A percentile compares a stretch with the other conserved stretches of the same genome.
phyloP scores from a whole-genome alignment of 257 asterid genomes.

The Rauvolfia tetraphylla region DNA sequence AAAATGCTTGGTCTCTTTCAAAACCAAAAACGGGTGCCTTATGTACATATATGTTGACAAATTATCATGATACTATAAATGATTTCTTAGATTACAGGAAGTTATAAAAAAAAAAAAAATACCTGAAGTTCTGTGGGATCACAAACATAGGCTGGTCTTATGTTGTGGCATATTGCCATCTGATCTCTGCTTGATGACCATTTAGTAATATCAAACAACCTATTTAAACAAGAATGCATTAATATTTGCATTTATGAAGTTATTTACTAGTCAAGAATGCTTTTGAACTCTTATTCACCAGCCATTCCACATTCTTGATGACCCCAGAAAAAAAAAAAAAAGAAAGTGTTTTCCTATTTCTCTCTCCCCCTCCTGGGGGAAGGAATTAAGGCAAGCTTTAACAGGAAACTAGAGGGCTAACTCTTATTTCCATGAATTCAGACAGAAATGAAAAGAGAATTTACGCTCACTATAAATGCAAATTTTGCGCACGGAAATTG shows the following conservation, averaged over 20 bases:
- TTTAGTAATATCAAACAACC: background rate
- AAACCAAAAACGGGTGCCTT: too few species aligned
- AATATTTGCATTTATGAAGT: background rate
- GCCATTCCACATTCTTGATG: background rate
- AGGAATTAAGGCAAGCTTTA: too few species aligned
- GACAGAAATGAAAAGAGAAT: background rate
- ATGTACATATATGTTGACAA: too few species aligned
- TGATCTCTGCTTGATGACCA: slow-evolving; percentile 1
- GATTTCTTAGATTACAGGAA: too few species aligned
- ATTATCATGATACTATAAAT: too few species aligned
- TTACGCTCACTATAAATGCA: background rate
- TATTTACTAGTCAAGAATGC: background rate
- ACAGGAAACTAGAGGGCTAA: background rate
- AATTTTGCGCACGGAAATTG: background rate
- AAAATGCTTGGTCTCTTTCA: too few species aligned
- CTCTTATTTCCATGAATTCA: background rate
- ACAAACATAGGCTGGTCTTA: background rate
- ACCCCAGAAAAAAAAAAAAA: background rate
- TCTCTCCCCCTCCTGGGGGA: too few species aligned
- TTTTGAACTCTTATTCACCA: background rate
- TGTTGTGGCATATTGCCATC: slow-evolving; percentile 8
- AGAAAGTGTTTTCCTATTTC: too few species aligned
- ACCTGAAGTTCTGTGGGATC: slow-evolving; percentile 23
- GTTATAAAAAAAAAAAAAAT: background rate
- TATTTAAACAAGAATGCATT: background rate